phyloP scores from a whole-genome alignment of 139 green algal species.

The Nannochloris sp. region DNA sequence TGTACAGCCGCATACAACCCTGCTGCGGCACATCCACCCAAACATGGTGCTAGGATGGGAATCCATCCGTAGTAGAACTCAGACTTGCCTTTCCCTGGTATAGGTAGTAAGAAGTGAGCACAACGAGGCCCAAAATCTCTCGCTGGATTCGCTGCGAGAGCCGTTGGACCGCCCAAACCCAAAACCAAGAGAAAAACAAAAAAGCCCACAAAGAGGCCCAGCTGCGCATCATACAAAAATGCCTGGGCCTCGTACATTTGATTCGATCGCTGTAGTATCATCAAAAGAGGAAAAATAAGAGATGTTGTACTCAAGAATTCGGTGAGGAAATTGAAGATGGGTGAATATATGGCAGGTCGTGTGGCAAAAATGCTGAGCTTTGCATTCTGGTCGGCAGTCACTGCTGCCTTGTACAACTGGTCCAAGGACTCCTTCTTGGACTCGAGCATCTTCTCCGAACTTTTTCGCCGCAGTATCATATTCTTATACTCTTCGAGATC shows the following conservation, averaged over 20 bases:
- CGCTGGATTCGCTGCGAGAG: constrained; percentile 34
- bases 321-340: constrained; percentile 31
- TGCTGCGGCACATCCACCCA: constrained; percentile 27
- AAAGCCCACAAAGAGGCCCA: constrained; percentile 21
- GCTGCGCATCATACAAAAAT: constrained; percentile 1
- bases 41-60: constrained; percentile 38
- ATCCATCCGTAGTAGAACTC: constrained; percentile 40
- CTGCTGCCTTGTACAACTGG: constrained; percentile 32
- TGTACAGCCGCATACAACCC: constrained; percentile 28
- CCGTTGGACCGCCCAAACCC: constrained; percentile 26
- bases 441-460: background rate
- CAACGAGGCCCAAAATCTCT: constrained; percentile 31
- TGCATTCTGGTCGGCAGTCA: constrained; percentile 50
- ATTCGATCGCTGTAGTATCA: constrained; percentile 15
- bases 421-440: background rate
- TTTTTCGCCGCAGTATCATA: background rate
- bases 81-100: constrained; percentile 30
- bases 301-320: constrained; percentile 25
- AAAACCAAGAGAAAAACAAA: constrained; percentile 29
- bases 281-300: constrained; percentile 17
- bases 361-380: constrained; percentile 62
- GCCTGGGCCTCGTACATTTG: background rate
- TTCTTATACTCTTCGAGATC: constrained; percentile 15
- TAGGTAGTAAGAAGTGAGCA: constrained; percentile 35
- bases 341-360: constrained; percentile 46